Percentiles rank a stretch among this genome's conserved stretches.
phyloP scores from a whole-genome alignment of 768 basidiomycete genomes.

The Melanogaster broomeanus region DNA sequence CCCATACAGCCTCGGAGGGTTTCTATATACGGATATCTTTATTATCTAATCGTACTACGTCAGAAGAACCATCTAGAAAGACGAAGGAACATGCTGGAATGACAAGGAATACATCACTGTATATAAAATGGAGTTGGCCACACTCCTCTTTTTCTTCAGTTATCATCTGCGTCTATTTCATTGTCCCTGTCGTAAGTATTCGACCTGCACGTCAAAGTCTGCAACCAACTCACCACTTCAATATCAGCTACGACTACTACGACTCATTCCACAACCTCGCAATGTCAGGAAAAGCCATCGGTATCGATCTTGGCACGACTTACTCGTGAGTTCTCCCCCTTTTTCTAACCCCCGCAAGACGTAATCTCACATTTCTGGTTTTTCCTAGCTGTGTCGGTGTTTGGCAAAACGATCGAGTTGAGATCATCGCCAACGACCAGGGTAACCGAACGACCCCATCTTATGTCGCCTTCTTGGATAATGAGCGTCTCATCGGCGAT shows the following conservation, averaged over 20 bases:
- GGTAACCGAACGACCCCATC: conserved; percentile 96
- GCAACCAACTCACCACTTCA: conserved; percentile 5
- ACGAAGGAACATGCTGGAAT: conserved; percentile 35
- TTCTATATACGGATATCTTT: conserved; percentile 15
- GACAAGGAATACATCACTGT: conserved; percentile 26
- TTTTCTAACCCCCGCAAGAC: not conserved
- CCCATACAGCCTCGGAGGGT: not conserved
- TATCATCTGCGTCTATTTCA: conserved; percentile 9
- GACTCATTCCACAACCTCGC: conserved; percentile 8
- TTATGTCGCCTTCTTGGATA: conserved; percentile 93
- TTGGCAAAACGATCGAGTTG: conserved; percentile 99
- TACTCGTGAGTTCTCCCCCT: conserved; percentile 66
- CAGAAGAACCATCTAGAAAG: conserved; percentile 37
- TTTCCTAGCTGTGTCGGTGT: conserved; percentile 90
- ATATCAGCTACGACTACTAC: conserved; percentile 1
- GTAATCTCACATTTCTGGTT: conserved; percentile 7
- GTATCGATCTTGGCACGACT: conserved; percentile 91
- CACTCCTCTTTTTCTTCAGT: conserved; percentile 7
- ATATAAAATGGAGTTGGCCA: conserved; percentile 27
- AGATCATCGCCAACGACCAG: conserved; percentile 96
- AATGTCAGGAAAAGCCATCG: conserved; percentile 84
- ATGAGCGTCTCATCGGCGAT: conserved; percentile 97
- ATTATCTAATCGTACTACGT: conserved; percentile 36
- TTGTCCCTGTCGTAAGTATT: conserved; percentile 22
- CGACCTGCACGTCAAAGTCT: not conserved